Conservation (phyloP, 2,329 filamentous ascomycete species). For the Fusarium hainanense region DNA sequence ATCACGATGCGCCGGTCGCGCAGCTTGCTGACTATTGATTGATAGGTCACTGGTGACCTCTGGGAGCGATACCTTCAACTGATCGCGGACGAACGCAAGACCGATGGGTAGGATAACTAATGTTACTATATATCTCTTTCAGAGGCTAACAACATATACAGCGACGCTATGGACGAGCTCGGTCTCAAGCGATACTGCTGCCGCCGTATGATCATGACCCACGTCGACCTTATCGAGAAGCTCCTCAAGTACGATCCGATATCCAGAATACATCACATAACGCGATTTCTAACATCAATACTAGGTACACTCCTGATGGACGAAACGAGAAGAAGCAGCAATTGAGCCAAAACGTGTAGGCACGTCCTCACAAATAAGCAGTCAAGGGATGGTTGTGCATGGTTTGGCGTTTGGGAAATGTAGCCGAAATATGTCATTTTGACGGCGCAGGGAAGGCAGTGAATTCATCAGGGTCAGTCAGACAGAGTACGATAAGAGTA, state of each 20-base stretch:
- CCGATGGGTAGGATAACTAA: slow-evolving; percentile 72
- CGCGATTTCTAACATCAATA: slow-evolving; percentile 19
- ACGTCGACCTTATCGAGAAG: slow-evolving; percentile 99
- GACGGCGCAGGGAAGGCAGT: slow-evolving; percentile 47
- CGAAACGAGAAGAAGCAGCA: slow-evolving; percentile 70
- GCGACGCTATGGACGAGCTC: slow-evolving; percentile 95
- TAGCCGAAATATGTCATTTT: slow-evolving; percentile 40
- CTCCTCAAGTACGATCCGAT: slow-evolving; percentile 78
- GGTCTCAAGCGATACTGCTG: slow-evolving; percentile 97
- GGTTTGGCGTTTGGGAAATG: slow-evolving; percentile 50
- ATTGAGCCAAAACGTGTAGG: slow-evolving; percentile 52
- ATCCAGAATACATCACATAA: neutral
- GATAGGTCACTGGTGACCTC: slow-evolving; percentile 92
- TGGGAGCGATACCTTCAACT: slow-evolving; percentile 96
- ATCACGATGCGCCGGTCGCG: slow-evolving; percentile 18
- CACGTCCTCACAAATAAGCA: slow-evolving; percentile 13
- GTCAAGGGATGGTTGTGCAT: slow-evolving; percentile 43
- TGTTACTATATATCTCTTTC: neutral
- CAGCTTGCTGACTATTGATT: slow-evolving; percentile 42
- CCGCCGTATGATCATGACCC: slow-evolving; percentile 99
- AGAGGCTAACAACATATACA: slow-evolving; percentile 54
- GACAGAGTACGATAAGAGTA: slow-evolving; percentile 19
- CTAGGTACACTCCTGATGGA: slow-evolving; percentile 70
- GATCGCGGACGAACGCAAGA: slow-evolving; percentile 77
- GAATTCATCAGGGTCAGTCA: slow-evolving; percentile 35